Percentiles rank a stretch among this genome's conserved stretches.
Conservation (phyloP, 2,329 filamentous ascomycete genomes). For the Leptoxyphium fumago region DNA sequence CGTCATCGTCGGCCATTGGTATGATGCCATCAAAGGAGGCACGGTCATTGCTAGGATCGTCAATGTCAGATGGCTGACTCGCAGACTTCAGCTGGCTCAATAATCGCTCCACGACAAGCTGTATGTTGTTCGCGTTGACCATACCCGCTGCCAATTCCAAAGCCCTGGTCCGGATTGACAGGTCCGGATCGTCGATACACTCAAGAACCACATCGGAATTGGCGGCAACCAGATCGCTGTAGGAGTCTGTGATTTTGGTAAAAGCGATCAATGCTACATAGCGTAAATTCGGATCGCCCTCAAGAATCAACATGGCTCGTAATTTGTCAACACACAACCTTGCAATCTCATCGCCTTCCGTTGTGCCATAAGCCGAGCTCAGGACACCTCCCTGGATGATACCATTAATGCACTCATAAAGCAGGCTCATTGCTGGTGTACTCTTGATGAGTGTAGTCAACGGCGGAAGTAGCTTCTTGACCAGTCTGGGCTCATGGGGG, state of each 20-base stretch:
- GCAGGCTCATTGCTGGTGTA: constrained; percentile 90
- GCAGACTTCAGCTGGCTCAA: constrained; percentile 68
- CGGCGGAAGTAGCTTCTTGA: constrained; percentile 81
- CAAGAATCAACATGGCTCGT: constrained; percentile 82
- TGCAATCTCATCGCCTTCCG: constrained; percentile 82
- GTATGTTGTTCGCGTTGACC: constrained; percentile 76
- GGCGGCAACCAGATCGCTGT: constrained; percentile 74
- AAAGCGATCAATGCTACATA: constrained; percentile 92
- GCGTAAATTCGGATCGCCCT: constrained; percentile 92
- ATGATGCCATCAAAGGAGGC: constrained; percentile 27
- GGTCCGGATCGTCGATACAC: constrained; percentile 89
- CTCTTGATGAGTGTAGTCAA: constrained; percentile 87
- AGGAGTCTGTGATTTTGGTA: constrained; percentile 81
- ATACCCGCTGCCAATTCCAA: constrained; percentile 85
- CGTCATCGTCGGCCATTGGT: constrained; percentile 40
- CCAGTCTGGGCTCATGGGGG: constrained; percentile 76
- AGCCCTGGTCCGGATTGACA: constrained; percentile 87
- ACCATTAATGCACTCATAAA: constrained; percentile 97
- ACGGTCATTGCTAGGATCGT: constrained; percentile 33
- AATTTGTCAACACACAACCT: constrained; percentile 84
- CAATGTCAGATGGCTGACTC: constrained; percentile 37
- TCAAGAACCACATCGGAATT: constrained; percentile 95
- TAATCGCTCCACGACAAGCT: constrained; percentile 69
- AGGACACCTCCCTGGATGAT: constrained; percentile 95
- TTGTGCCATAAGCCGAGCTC: constrained; percentile 61